Conservation (phyloP, 2,329 filamentous ascomycete species). For the Alternaria novae-zelandiae region DNA sequence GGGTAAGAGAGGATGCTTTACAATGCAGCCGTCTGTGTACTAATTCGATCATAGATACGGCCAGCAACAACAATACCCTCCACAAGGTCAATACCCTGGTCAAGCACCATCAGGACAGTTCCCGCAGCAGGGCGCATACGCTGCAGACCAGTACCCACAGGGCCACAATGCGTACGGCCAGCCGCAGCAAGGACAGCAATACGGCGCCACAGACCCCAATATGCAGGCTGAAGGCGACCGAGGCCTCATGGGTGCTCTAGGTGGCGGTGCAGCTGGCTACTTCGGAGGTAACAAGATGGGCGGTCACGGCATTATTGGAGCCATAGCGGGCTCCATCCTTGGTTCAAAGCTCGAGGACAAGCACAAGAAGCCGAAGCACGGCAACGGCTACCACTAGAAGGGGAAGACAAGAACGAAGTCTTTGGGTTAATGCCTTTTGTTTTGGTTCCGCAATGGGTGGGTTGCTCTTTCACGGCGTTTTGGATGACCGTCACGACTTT, state of each 20-base stretch:
- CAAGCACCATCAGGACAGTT: conserved; percentile 45
- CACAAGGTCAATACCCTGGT: conserved; percentile 39
- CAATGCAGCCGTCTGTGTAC: background rate
- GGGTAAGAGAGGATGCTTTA: conserved; percentile 28
- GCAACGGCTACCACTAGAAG: conserved; percentile 17
- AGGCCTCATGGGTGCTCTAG: conserved; percentile 63
- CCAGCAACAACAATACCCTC: conserved; percentile 28
- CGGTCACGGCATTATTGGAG: conserved; percentile 63
- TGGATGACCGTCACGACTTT: background rate
- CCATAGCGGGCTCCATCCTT: conserved; percentile 63
- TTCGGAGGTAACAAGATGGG: conserved; percentile 63
- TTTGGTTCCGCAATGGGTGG: background rate
- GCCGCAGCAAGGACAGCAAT: conserved; percentile 41
- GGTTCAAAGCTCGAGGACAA: conserved; percentile 64
- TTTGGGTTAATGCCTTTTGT: background rate
- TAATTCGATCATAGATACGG: conserved; percentile 25
- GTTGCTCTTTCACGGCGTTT: conserved; percentile 3
- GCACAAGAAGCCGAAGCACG: conserved; percentile 52
- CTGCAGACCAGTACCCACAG: conserved; percentile 47
- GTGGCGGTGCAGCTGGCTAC: conserved; percentile 63
- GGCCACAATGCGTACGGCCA: conserved; percentile 43
- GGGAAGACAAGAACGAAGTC: background rate
- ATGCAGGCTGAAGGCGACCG: conserved; percentile 61
- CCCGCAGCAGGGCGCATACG: conserved; percentile 52
- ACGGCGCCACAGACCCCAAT: conserved; percentile 54